Conservation (phyloP, 805 yeast species). For the Pichia phayaonensis region DNA sequence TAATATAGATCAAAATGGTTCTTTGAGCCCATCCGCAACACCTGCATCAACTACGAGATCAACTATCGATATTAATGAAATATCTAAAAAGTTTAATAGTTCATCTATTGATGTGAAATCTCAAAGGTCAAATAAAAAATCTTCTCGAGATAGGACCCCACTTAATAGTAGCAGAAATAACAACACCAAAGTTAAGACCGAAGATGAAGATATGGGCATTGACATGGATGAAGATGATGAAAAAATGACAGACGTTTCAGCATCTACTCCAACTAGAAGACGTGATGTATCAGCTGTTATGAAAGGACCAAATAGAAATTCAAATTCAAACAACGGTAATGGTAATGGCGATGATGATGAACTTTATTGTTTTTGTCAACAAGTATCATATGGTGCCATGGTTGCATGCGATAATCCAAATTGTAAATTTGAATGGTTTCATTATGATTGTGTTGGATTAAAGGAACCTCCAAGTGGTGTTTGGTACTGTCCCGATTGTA, state of each 20-base stretch:
- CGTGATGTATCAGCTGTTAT: constrained; percentile 15
- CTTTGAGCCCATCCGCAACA: not conserved
- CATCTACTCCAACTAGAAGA: constrained; percentile 5
- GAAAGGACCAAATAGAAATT: constrained; percentile 10
- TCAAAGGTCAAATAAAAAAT: constrained; percentile 4
- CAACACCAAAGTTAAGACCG: not conserved
- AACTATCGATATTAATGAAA: not conserved
- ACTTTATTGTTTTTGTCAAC: constrained; percentile 85
- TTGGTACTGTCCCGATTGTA: constrained; percentile 95
- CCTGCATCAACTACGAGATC: not conserved
- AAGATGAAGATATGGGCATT: not conserved
- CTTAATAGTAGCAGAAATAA: not conserved
- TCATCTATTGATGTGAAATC: constrained; percentile 3
- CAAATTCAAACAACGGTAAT: not conserved
- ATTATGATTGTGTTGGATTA: constrained; percentile 77
- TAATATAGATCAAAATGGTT: not conserved
- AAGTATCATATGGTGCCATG: constrained; percentile 75
- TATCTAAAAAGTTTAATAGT: constrained; percentile 1
- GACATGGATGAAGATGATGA: not conserved
- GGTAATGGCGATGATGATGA: constrained; percentile 53
- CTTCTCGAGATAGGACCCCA: constrained; percentile 10
- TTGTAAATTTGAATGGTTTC: constrained; percentile 58
- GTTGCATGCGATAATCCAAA: constrained; percentile 56
- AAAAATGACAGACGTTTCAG: constrained; percentile 1
- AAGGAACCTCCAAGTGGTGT: constrained; percentile 90